Evolutionary conservation across 169 alveolate species (phyloP), one percentile per base, ranked within the genome.

Genomic region (Plasmodium knowlesi): DNA sequence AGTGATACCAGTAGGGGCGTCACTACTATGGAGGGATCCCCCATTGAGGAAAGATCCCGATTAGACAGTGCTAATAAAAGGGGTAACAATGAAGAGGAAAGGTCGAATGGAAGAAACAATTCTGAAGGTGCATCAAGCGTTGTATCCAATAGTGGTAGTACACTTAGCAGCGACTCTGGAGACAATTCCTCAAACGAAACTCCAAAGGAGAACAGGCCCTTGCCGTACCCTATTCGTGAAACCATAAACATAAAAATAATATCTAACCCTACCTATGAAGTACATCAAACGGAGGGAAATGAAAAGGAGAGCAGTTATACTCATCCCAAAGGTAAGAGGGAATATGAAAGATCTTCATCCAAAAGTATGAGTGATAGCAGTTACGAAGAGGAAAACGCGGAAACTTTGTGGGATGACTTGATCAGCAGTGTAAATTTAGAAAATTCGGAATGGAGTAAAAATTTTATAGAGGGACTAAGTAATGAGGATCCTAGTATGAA

Each of bases 211-310:
- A 32, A 32, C 3, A 32, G 39, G 39, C 5, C 39, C 39, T 34
- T 9, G 32, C 25, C 37, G 74, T n/a, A 9, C 32, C 74, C 30
- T 34, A 61, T 25, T 14, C 76, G 80, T 22, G 84, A 85, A 74
- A 76, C 30, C 50, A 85, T 85, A 85, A 76, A 85, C 30, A 85
- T 85, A 85, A 85, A 54, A n/a, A 74, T 73, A 28, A 53, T 37
- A 85, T 30, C 79, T 12, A 76, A 85, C 41, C 93, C 93, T 67
- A 61, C 4, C 6, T 32, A 5, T 67, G 43, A 39, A 39, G 74
- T 67, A 67, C 34, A 70, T 39, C 12, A 70, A 34, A 70, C 9
- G 53, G 22, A 34, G 25, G 72, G 9, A n/a, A 22, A 67, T 3
- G 32, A 67, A 37, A 37, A 83, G n/a, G 70, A 83, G 50, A 83